Evolutionary conservation across 2,329 filamentous ascomycete species (phyloP).

Genomic region (Aureobasidium sp.): DNA sequence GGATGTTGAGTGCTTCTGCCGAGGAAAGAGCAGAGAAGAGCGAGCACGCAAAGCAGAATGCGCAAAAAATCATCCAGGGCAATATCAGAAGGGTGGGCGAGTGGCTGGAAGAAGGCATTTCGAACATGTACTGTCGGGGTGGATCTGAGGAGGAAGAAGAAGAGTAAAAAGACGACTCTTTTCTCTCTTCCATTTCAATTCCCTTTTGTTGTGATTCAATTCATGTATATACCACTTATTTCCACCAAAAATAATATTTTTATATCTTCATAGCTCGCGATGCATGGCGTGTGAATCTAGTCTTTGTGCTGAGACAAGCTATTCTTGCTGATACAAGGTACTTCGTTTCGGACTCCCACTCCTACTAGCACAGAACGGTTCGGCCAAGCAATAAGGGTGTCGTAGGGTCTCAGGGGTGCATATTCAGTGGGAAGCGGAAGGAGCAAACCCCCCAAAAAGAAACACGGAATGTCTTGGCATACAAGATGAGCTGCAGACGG

Average conservation of each 20-base stretch:
- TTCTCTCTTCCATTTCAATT: neutral
- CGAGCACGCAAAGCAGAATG: neutral
- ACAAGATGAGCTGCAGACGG: neutral
- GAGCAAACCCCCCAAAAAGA: neutral
- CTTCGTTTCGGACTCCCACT: neutral
- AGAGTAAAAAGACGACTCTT: neutral
- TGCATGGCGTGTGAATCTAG: neutral
- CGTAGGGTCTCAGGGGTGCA: neutral
- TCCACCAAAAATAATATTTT: neutral
- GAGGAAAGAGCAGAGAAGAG: slow-evolving; percentile 43
- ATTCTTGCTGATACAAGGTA: neutral
- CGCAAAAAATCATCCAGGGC: neutral
- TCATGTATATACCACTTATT: neutral
- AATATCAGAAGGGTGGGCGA: slow-evolving; percentile 5
- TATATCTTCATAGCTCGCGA: neutral
- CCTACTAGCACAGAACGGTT: neutral
- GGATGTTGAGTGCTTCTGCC: slow-evolving; percentile 21
- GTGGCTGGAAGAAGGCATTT: slow-evolving; percentile 8
- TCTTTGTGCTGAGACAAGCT: neutral
- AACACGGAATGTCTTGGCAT: neutral
- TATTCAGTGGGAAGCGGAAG: neutral
- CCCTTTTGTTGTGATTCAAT: no score
- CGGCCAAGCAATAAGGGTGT: neutral
- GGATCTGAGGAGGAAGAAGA: neutral
- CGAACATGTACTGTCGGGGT: neutral